These are phyloP conservation scores for Claviceps spartinae DNA, from an alignment of 2,329 filamentous ascomycete genomes.

Conservation along the genomic window DNA sequence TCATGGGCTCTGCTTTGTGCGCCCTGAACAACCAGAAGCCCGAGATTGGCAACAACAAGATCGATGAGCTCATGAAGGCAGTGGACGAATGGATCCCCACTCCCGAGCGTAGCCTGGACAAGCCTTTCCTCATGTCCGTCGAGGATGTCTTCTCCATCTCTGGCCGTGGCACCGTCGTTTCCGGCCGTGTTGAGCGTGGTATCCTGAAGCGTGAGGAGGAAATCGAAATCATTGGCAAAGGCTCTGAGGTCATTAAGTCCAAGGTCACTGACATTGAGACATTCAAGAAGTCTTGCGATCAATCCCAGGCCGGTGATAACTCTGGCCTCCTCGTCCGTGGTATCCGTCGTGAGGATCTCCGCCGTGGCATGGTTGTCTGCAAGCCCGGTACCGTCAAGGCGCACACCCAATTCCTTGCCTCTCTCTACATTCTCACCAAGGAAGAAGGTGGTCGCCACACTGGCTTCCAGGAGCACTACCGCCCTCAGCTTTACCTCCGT, in stretches of 20 bases:
- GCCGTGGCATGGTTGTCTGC: slow-evolving; percentile 86
- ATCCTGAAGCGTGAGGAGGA: slow-evolving; percentile 85
- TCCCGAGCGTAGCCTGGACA: slow-evolving; percentile 83
- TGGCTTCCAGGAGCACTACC: slow-evolving; percentile 91
- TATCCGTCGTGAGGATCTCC: slow-evolving; percentile 88
- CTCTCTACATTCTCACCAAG: slow-evolving; percentile 94
- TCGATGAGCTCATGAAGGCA: slow-evolving; percentile 79
- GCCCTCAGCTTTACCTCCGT: slow-evolving; percentile 89
- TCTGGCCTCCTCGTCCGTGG: slow-evolving; percentile 92
- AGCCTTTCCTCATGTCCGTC: slow-evolving; percentile 98
- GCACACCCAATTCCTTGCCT: slow-evolving; percentile 83
- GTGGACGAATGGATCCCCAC: slow-evolving; percentile 97
- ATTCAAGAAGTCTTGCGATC: slow-evolving; percentile 98
- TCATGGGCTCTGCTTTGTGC: slow-evolving; percentile 93
- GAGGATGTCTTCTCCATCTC: slow-evolving; percentile 86
- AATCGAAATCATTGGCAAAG: slow-evolving; percentile 88
- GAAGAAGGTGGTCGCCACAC: slow-evolving; percentile 97
- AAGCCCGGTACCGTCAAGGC: slow-evolving; percentile 75
- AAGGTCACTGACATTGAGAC: slow-evolving; percentile 99
- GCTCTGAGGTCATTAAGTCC: slow-evolving; percentile 74
- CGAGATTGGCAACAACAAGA: slow-evolving; percentile 77
- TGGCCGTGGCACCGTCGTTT: slow-evolving; percentile 92
- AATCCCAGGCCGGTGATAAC: slow-evolving; percentile 94
- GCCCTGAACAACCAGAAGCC: slow-evolving; percentile 75
- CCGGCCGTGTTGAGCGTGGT: slow-evolving; percentile 94